Evolutionary conservation across 768 basidiomycete genomes (phyloP).

Genomic region (Kwoniella heveanensis): DNA sequence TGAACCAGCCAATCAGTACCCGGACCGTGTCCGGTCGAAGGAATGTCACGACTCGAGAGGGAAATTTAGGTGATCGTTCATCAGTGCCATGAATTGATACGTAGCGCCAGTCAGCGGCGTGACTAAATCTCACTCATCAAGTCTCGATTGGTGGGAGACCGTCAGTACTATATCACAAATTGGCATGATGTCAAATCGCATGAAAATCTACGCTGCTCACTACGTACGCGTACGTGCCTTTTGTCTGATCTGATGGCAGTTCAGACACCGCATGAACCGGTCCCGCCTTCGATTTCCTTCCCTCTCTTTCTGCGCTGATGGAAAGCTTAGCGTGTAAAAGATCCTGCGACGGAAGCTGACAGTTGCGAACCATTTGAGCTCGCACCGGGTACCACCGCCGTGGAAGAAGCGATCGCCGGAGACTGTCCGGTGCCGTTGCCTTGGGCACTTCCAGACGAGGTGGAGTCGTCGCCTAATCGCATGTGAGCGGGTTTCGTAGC

Average conservation of each 20-base stretch:
- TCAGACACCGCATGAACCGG: too few relatives aligned
- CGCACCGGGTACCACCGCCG: background rate
- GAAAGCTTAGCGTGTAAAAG: background rate
- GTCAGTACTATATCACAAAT: background rate
- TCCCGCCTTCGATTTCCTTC: too few relatives aligned
- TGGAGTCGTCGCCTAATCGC: background rate
- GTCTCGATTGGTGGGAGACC: too few relatives aligned
- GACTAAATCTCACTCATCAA: too few relatives aligned
- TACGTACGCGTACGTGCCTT: background rate
- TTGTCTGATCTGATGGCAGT: background rate
- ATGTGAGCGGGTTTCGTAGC: conserved; percentile 33
- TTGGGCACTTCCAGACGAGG: background rate
- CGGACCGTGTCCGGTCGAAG: background rate
- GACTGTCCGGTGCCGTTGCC: background rate
- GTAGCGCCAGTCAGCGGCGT: too few relatives aligned
- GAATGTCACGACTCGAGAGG: too few relatives aligned
- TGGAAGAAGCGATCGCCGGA: background rate
- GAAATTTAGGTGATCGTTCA: too few relatives aligned
- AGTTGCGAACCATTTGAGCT: background rate
- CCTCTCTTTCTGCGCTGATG: too few relatives aligned
- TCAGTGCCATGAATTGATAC: too few relatives aligned
- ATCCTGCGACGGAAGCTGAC: background rate
- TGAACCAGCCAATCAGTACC: background rate
- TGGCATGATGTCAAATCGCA: conserved; percentile 3
- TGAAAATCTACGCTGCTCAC: background rate